Evolutionary conservation across 2,329 filamentous ascomycete species (phyloP), one percentile per base, ranked within the genome.

Genomic region (Fusarium armeniacum): DNA sequence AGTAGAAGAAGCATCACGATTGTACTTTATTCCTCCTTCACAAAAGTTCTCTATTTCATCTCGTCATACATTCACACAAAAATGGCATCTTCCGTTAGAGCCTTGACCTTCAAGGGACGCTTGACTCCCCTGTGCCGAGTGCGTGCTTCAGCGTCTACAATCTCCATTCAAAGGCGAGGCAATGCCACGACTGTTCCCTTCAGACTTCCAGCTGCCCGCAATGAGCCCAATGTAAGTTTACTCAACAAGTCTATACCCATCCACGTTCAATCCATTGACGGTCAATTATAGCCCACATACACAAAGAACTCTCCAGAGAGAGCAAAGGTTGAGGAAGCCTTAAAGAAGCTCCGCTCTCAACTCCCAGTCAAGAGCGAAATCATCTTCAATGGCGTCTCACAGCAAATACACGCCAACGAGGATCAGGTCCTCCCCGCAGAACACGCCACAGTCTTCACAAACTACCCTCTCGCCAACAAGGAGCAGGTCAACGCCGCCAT

Each of bases 401-500:
- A 79, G 36, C 55, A 70, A 26, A 69, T 71, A 5, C 52, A 73
- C 56, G 73, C 71, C 32, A 73, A 73, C 8, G 65, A 74, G 28
- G 65, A 75, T 53, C 77, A 79, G 47, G 75, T 76, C 12, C 72
- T 81, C 41, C 80, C 80, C 0, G 75, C 78, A 16, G 79, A 81
- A 28, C 74, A 77, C 58, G 70, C 62, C 9, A 77, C 72, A 5
- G 71, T 70, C 10, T 80, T 82, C 52, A 80, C 80, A 41, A 76
- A 77, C 65, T 79, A 79, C 45, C 73, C 75, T 1, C 70, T 79
- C 8, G 76, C 78, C 28, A 76, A 74, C 22, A 71, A 73, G 38
- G 72, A 74, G 43, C 76, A 81, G 43, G 78, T 81, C 33, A 61
- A 30, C 11, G 54, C 66, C 58, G 93, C 95, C 50, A 98, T 98